Percentiles rank a stretch among this genome's conserved stretches.
Conservation (phyloP, 1,284 basidiomycete species). For the Apiotrichum gamsii region DNA sequence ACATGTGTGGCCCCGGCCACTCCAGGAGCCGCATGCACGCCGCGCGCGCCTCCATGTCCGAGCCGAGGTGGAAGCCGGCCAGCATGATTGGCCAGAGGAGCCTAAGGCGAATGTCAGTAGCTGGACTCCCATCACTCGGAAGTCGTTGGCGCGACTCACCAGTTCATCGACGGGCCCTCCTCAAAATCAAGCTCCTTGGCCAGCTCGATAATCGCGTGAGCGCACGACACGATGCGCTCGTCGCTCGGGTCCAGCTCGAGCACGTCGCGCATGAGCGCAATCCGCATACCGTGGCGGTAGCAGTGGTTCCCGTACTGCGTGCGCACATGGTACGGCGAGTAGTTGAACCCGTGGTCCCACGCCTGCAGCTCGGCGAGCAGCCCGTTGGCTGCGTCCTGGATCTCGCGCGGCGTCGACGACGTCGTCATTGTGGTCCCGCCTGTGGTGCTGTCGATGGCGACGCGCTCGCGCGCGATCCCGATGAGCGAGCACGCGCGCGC, state of each 20-base stretch:
- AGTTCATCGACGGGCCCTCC: conserved; percentile 27
- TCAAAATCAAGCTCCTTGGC: conserved; percentile 29
- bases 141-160: conserved; percentile 17
- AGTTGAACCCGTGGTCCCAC: conserved; percentile 37
- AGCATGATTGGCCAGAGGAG: conserved; percentile 43
- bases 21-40: conserved; percentile 31
- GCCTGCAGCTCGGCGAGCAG: conserved; percentile 36
- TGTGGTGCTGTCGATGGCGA: conserved; percentile 3
- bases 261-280: conserved; percentile 36
- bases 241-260: conserved; percentile 31
- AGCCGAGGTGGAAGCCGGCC: conserved; percentile 35
- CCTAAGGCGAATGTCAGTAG: conserved; percentile 21
- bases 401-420: conserved; percentile 12
- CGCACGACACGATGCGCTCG: conserved; percentile 24
- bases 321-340: conserved; percentile 33
- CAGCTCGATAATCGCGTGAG: conserved; percentile 36
- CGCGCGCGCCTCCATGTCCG: conserved; percentile 23
- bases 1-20: conserved; percentile 37
- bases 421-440: neutral
- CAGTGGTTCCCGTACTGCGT: conserved; percentile 41
- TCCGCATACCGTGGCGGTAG: conserved; percentile 36
- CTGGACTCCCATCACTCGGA: no score
- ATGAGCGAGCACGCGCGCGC: conserved; percentile 33
- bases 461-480: conserved; percentile 15
- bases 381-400: conserved; percentile 27